Percentiles rank a stretch among this genome's conserved stretches.
Evolutionary conservation across 768 basidiomycete species (phyloP).

Genomic region (Botryobasidium botryosum): DNA sequence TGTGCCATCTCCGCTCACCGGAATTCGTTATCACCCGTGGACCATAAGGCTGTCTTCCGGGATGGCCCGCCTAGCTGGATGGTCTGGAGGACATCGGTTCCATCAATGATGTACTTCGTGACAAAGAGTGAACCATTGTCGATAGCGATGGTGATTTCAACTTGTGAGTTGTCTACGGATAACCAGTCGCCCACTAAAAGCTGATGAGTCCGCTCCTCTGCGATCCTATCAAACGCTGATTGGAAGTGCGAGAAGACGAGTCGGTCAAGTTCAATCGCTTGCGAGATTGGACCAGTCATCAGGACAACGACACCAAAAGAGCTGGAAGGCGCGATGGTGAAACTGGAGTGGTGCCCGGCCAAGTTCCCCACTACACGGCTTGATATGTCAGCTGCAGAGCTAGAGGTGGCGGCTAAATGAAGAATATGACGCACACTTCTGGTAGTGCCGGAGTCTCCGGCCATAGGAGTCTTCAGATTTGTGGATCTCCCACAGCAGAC

Average conservation of each 20-base stretch:
- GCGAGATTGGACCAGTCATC: constrained; percentile 14
- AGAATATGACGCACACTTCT: constrained; percentile 16
- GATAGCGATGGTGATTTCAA: constrained; percentile 10
- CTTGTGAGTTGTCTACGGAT: constrained; percentile 5
- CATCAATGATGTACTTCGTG: constrained; percentile 8
- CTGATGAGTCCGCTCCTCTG: constrained; percentile 4
- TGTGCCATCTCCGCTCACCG: constrained; percentile 16
- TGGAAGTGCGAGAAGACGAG: constrained; percentile 17
- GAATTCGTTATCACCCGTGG: constrained; percentile 19
- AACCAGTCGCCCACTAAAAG: constrained; percentile 17
- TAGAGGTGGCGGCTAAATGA: neutral
- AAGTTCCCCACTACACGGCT: constrained; percentile 16
- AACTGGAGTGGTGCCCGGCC: constrained; percentile 14
- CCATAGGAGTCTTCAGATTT: constrained; percentile 12
- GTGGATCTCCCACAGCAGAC: constrained; percentile 13
- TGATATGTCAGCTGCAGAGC: neutral
- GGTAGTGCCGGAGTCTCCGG: constrained; percentile 14
- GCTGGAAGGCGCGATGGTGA: constrained; percentile 17
- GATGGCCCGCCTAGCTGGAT: constrained; percentile 12
- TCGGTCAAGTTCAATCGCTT: constrained; percentile 15
- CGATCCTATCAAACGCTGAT: constrained; percentile 15
- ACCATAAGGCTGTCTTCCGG: constrained; percentile 8
- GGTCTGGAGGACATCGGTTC: constrained; percentile 13
- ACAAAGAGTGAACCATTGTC: constrained; percentile 16
- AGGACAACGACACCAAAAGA: constrained; percentile 20